Base-by-base conservation (phyloP, 345 rosid species). In the Passiflora organensis region DNA sequence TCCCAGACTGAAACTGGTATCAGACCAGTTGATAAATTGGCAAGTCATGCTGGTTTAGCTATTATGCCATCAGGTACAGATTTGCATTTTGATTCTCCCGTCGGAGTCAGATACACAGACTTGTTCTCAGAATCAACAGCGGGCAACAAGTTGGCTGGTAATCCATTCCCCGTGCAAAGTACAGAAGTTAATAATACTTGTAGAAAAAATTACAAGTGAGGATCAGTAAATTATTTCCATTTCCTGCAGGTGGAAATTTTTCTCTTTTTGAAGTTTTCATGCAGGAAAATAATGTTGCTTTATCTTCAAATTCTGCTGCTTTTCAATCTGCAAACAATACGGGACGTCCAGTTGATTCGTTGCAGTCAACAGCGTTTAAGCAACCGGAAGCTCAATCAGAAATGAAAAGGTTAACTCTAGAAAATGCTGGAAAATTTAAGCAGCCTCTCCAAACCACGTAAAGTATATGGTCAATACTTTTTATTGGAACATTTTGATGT, bases 391-490 rank as follows among this genome's bases (percentile, higher is more conserved):
- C 43, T 56, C 44, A 48, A 32, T 54, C 37, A 32, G 65, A 68
- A 19, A 64, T 58, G 56, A 48, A 15, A 17, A 47, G 32, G 13
- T 13, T 46, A 23, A 46, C 54, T 53, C 59, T 64, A 53, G 47
- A 65, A 62, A 42, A 48, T 52, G 19, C 52, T 28, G 56, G 64
- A 15, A 48, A 15, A n/a, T 44, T 43, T 36, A 72, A 58, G 48
- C 56, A 56, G 39, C n/a, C n/a, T n/a, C n/a, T n/a, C 53, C 43
- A 38, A 51, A 32, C 67, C 67, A 64, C 51, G 25, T 17, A 41
- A 75, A 56, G 59, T 48, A 69, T 44, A 60, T 55, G 72, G 73
- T 78, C 53, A 64, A 34, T 71, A 6, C 17, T 47, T 3, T 44
- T 10, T 46, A 23, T 55, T 65, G 18, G 1, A 54, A 10, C 2